Base-by-base conservation (phyloP, 1,284 basidiomycete species). In the Thelephora terrestris region DNA sequence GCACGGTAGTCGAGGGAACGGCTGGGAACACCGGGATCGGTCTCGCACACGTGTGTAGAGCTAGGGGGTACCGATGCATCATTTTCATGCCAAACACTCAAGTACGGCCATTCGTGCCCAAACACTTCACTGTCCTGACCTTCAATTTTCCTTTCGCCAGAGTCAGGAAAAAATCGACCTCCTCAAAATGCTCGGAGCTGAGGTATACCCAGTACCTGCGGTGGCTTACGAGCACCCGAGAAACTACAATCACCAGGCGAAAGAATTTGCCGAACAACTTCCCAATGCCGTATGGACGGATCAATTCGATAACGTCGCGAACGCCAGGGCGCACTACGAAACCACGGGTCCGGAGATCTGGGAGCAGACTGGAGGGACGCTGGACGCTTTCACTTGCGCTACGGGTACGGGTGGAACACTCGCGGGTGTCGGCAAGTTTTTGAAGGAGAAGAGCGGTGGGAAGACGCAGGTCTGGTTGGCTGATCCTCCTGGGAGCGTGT, bases 21-120 rank as follows among this genome's bases (percentile, higher is more conserved):
- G 95, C 95, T 27, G 95, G 95, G n/a, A 99, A 99, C 71, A 99
- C 95, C 5, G 95, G 94, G 46, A 97, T 97, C 54, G 94, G 94
- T 43, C 78, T 98, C 32, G 93, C 94, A 4, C 93, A 94, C 61
- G 91, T 98, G 47, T 98, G 95, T 69, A 75, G 95, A 58, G 80
- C 90, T 23, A 81, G 78, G 57, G 94, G 96, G 3, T 99, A 99
- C 74, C 88, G 85, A 64, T 98, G 95, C 62, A 94, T 99, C n/a
- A 99, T 99, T 62, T 99, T 92, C 78, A 98, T 99, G 95, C 95
- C 95, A 45, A 78, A 97, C 67, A 91, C 85, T 2, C 93, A 96
- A 76, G 88, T 85, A 52, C 23, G 68, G 55, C 27, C 16, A 42
- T 23, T 20, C 18, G n/a, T 14, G 14, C 43, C 36, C 23, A 43